Percentiles rank a stretch among this genome's conserved stretches.
These are phyloP conservation scores for Pseudogymnoascus sp. DNA, from an alignment of 2,329 filamentous ascomycete genomes.

Conservation along the genomic window DNA sequence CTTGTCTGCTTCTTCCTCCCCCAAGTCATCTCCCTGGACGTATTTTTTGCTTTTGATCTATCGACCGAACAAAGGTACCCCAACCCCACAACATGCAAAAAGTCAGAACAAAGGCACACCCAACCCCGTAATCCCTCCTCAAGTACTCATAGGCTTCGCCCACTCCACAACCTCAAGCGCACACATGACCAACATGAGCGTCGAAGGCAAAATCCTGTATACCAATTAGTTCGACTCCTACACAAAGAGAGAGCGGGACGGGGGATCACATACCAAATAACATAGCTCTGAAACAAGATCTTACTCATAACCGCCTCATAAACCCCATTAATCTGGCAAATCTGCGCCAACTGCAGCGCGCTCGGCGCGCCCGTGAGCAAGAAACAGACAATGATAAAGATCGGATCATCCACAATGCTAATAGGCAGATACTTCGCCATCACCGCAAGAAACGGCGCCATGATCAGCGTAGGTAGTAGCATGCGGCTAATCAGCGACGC, in stretches of 20 bases:
- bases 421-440: conserved; percentile 85
- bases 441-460: conserved; percentile 81
- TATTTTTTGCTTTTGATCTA: neutral
- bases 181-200: conserved; percentile 79
- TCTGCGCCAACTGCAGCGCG: conserved; percentile 90
- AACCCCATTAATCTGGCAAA: conserved; percentile 95
- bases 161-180: conserved; percentile 90
- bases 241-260: neutral
- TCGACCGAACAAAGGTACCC: neutral
- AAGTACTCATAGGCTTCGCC: conserved; percentile 38
- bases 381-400: conserved; percentile 97
- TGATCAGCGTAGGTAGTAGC: conserved; percentile 82
- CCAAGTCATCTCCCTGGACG: neutral
- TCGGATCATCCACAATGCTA: conserved; percentile 92
- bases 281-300: conserved; percentile 91
- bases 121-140: neutral
- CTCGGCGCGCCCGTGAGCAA: conserved; percentile 88
- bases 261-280: conserved; percentile 63
- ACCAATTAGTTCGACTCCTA: neutral
- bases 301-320: conserved; percentile 92
- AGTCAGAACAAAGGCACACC: neutral
- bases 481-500: conserved; percentile 83
- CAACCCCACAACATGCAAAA: neutral
- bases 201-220: conserved; percentile 80
- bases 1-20: neutral